Evolutionary conservation across 371 early-diverging fungal genomes (phyloP).

Genomic region (Mucor racemosus): DNA sequence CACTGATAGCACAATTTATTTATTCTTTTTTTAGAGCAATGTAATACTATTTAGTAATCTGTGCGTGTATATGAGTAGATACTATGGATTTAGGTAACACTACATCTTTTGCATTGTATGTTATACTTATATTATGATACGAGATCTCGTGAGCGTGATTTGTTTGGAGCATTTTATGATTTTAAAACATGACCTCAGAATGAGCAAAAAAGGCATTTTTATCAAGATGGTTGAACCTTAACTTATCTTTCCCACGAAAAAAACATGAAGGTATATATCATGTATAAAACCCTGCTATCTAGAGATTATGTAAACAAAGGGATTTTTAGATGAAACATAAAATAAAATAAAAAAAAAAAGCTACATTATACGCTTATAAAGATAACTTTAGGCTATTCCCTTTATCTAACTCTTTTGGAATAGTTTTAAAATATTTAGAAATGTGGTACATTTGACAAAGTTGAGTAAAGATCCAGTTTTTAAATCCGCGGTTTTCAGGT

Average conservation of each 20-base stretch:
- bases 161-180: neutral
- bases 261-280: neutral
- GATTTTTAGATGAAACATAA: neutral
- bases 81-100: neutral
- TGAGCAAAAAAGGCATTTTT: constrained; percentile 5
- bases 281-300: neutral
- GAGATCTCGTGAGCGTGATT: neutral
- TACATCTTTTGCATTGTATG: neutral
- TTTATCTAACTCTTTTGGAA: neutral
- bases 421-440: neutral
- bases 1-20: neutral
- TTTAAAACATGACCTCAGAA: neutral
- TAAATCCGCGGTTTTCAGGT: neutral
- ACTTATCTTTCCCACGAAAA: constrained; percentile 6
- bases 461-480: neutral
- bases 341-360: neutral
- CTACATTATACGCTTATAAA: neutral
- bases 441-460: constrained; percentile 1
- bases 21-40: neutral
- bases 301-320: neutral
- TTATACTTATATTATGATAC: neutral
- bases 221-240: constrained; percentile 2
- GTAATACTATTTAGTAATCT: neutral
- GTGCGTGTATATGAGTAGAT: neutral
- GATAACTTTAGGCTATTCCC: neutral